Evolutionary conservation across 2,329 filamentous ascomycete genomes (phyloP).

Genomic region (Fusarium sp.): DNA sequence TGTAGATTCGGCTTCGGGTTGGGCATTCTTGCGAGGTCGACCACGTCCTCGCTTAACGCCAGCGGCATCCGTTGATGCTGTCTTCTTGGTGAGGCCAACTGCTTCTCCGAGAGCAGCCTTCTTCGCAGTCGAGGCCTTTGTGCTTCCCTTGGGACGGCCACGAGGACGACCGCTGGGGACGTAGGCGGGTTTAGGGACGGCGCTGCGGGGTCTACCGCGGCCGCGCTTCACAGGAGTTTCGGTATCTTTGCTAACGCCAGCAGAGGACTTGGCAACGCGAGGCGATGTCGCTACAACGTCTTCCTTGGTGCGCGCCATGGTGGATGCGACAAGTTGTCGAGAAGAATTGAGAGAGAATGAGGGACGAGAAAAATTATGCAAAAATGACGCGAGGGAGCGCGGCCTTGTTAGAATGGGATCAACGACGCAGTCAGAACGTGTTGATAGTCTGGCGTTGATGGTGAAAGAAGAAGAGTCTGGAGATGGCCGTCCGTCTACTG

Average conservation of each 20-base stretch:
- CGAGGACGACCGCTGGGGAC: constrained; percentile 59
- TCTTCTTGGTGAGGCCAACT: background rate
- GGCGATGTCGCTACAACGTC: constrained; percentile 40
- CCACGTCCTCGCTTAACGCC: constrained; percentile 34
- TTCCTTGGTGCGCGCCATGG: constrained; percentile 51
- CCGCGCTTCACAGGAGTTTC: constrained; percentile 51
- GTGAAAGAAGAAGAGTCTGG: constrained; percentile 22
- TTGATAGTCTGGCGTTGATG: constrained; percentile 8
- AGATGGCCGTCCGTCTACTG: background rate
- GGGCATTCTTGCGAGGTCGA: constrained; percentile 47
- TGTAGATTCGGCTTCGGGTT: constrained; percentile 24
- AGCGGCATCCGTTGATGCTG: constrained; percentile 12
- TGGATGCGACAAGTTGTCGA: background rate
- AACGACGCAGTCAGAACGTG: constrained; percentile 1
- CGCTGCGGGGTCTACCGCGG: constrained; percentile 58
- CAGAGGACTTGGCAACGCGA: constrained; percentile 46
- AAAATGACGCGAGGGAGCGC: constrained; percentile 20
- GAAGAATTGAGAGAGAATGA: background rate
- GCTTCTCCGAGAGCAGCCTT: constrained; percentile 20
- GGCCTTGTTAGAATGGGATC: background rate
- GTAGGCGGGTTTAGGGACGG: constrained; percentile 47
- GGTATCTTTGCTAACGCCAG: constrained; percentile 54
- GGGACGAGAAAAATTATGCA: constrained; percentile 14
- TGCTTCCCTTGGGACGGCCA: constrained; percentile 60
- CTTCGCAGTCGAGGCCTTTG: constrained; percentile 42